Conservation (phyloP, 164 flowering plant species). For the Tinospora cordifolia region DNA sequence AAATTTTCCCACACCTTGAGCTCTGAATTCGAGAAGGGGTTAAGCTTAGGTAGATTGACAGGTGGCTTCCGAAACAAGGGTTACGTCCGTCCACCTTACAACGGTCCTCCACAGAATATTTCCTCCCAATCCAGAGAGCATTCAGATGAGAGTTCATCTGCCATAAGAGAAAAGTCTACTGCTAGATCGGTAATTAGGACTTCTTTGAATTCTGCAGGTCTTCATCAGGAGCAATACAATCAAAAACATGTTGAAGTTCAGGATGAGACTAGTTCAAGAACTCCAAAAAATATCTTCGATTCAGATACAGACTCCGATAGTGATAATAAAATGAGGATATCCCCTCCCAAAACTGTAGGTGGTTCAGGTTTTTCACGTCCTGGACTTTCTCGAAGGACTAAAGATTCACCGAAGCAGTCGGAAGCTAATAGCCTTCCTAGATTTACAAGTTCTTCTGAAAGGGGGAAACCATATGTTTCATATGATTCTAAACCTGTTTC, state of each 20-base stretch:
- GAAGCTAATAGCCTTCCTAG: constrained; percentile 14
- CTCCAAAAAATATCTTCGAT: constrained; percentile 23
- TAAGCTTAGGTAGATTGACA: constrained; percentile 43
- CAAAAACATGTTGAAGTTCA: constrained; percentile 14
- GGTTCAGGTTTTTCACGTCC: constrained; percentile 18
- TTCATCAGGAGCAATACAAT: constrained; percentile 13
- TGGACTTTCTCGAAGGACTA: constrained; percentile 52
- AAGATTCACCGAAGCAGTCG: constrained; percentile 25
- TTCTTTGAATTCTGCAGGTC: constrained; percentile 12
- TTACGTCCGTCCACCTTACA: constrained; percentile 41
- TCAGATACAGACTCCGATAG: constrained; percentile 35
- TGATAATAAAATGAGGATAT: constrained; percentile 25
- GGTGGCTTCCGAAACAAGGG: constrained; percentile 78
- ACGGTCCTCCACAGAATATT: constrained; percentile 20
- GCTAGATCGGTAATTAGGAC: constrained; percentile 12
- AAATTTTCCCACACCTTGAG: constrained; percentile 16
- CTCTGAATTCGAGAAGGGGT: constrained; percentile 25
- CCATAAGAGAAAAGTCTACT: constrained; percentile 16
- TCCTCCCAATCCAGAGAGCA: constrained; percentile 18
- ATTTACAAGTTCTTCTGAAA: constrained; percentile 13
- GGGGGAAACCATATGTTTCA: neutral
- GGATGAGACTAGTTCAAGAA: constrained; percentile 17
- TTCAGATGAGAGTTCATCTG: constrained; percentile 15
- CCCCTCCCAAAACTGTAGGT: constrained; percentile 16
- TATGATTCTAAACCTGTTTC: neutral